Conservation (phyloP, 176 grass and related monocot genomes). For the Phoenix dactylifera region DNA sequence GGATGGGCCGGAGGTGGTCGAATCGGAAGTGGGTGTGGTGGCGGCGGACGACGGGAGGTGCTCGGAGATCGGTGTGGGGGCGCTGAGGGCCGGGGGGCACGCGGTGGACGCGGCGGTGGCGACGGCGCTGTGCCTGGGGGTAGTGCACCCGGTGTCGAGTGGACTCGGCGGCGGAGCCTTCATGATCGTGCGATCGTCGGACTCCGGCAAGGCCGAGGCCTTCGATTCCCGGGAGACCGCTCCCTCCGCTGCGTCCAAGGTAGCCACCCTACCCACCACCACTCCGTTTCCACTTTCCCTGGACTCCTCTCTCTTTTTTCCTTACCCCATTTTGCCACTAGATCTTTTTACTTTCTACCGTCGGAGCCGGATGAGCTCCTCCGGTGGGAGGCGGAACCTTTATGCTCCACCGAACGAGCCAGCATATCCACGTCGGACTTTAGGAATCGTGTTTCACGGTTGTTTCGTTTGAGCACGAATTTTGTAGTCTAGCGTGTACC, state of each 20-base stretch:
- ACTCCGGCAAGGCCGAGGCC: slow-evolving; percentile 48
- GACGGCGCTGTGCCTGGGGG: slow-evolving; percentile 65
- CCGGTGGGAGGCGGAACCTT: too few relatives aligned
- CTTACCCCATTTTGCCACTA: not conserved
- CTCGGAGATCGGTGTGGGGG: slow-evolving; percentile 59
- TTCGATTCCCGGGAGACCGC: slow-evolving; percentile 89
- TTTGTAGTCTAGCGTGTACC: too few relatives aligned
- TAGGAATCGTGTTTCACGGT: too few relatives aligned
- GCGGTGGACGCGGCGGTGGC: slow-evolving; percentile 76
- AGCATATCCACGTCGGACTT: too few relatives aligned
- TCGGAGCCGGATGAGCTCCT: not conserved
- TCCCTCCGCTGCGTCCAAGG: slow-evolving; percentile 54
- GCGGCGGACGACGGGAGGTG: slow-evolving; percentile 79
- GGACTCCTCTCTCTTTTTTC: not conserved
- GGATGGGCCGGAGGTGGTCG: slow-evolving; percentile 25
- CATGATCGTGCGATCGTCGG: slow-evolving; percentile 51
- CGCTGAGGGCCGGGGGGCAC: slow-evolving; percentile 63
- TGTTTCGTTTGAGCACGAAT: too few relatives aligned
- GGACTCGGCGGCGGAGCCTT: slow-evolving; percentile 77
- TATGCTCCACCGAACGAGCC: too few relatives aligned
- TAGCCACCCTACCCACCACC: not conserved
- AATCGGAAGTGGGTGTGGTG: slow-evolving; percentile 37
- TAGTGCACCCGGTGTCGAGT: slow-evolving; percentile 85
- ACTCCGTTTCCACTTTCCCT: too few relatives aligned
- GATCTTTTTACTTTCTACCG: not conserved